Percentiles rank a stretch among this genome's conserved stretches.
Conservation (phyloP, 2,329 filamentous ascomycete species). For the Fusarium sp. region DNA sequence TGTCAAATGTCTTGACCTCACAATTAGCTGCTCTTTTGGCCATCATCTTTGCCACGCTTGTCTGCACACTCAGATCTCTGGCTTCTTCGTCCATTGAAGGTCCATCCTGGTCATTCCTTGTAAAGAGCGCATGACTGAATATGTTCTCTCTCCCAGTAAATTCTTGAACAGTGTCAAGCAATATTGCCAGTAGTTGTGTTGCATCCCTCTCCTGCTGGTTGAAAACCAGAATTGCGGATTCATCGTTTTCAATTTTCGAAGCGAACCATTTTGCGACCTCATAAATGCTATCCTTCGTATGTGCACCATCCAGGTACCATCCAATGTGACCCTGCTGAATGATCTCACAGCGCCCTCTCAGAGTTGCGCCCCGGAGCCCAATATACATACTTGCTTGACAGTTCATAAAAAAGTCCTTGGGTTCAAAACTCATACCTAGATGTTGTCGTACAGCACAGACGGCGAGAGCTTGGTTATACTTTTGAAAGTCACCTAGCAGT, state of each 20-base stretch:
- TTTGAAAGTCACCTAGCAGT: conserved; percentile 64
- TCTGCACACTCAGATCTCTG: conserved; percentile 70
- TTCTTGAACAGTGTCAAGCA: conserved; percentile 66
- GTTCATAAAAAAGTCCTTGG: neutral
- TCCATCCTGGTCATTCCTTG: conserved; percentile 70
- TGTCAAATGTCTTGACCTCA: conserved; percentile 66
- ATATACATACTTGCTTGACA: neutral
- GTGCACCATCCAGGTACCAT: conserved; percentile 90
- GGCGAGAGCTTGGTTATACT: conserved; percentile 68
- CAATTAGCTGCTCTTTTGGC: conserved; percentile 60
- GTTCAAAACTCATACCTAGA: conserved; percentile 51
- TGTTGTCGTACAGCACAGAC: conserved; percentile 67
- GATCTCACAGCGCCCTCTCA: conserved; percentile 82
- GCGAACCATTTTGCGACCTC: conserved; percentile 83
- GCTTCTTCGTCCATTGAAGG: conserved; percentile 47
- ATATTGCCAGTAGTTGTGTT: conserved; percentile 67
- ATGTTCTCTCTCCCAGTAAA: conserved; percentile 51
- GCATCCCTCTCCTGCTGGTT: conserved; percentile 92
- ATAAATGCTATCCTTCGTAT: conserved; percentile 85
- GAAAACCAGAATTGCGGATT: conserved; percentile 75
- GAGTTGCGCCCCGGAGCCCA: conserved; percentile 73
- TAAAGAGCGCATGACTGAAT: conserved; percentile 83
- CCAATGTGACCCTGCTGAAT: conserved; percentile 62
- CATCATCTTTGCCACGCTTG: conserved; percentile 72
- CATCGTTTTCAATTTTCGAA: conserved; percentile 50